Conservation (phyloP, 23 red algal genomes). For the Chondrus crispus region DNA sequence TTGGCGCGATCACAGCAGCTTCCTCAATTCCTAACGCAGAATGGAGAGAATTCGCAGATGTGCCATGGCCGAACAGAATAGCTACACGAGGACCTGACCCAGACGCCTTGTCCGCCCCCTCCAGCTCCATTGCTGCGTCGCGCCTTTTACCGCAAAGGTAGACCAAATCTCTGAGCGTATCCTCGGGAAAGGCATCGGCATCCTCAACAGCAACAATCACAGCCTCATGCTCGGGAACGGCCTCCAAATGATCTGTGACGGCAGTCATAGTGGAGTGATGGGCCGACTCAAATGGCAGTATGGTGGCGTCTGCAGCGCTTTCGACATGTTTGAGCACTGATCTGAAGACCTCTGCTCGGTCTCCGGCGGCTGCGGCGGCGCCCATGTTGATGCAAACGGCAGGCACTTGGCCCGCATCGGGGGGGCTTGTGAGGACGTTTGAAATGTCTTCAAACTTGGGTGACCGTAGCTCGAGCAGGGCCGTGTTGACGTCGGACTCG, state of each 20-base stretch:
- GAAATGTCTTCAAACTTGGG: no score
- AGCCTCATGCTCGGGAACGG: neutral
- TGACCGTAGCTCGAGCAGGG: no score
- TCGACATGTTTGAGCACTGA: neutral
- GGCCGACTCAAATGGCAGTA: neutral
- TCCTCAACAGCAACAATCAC: conserved; percentile 30
- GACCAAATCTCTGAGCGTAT: conserved; percentile 16
- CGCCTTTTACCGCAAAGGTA: neutral
- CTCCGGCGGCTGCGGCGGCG: conserved; percentile 31
- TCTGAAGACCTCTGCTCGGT: conserved; percentile 17
- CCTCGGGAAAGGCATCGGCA: conserved; percentile 22
- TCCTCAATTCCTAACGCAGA: conserved; percentile 31
- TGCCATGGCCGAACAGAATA: conserved; percentile 9
- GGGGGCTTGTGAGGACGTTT: neutral
- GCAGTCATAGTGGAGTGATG: conserved; percentile 4
- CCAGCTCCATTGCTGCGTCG: neutral
- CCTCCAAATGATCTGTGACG: neutral
- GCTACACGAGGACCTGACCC: conserved; percentile 17
- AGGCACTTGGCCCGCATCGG: neutral
- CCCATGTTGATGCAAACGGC: conserved; percentile 16
- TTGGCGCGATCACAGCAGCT: conserved; percentile 26
- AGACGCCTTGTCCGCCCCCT: neutral
- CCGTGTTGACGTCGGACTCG: no score
- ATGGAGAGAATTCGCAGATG: conserved; percentile 5
- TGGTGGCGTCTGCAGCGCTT: neutral